Conservation (phyloP, 1,139 yeast genomes). For the Blastobotrys ciferrii region DNA sequence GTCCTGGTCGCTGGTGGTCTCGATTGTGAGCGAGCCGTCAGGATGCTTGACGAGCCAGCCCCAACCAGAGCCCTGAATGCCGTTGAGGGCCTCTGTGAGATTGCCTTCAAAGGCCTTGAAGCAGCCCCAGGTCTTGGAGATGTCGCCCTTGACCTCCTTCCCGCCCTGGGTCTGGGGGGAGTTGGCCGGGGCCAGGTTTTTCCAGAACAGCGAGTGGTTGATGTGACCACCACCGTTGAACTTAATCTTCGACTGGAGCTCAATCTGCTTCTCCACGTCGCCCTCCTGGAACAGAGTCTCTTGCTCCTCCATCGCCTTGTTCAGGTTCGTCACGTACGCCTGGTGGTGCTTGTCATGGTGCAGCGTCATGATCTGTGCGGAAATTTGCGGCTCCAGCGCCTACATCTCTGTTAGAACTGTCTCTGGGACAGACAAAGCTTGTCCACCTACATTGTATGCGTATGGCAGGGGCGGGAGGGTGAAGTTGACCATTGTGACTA, state of each 20-base stretch:
- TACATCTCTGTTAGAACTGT: neutral
- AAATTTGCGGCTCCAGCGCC: conserved; percentile 84
- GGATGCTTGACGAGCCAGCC: conserved; percentile 47
- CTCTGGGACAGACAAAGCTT: too few relatives aligned
- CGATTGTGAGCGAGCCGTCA: conserved; percentile 45
- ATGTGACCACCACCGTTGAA: conserved; percentile 93
- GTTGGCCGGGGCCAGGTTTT: conserved; percentile 75
- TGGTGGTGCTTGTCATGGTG: conserved; percentile 93
- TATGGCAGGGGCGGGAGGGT: conserved; percentile 21
- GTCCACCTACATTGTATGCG: conserved; percentile 15
- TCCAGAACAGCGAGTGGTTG: conserved; percentile 86
- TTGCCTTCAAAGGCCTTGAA: conserved; percentile 42
- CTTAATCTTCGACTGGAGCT: conserved; percentile 71
- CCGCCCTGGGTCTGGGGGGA: conserved; percentile 60
- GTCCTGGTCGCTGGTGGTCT: conserved; percentile 48
- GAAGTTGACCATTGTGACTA: conserved; percentile 8
- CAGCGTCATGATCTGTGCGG: conserved; percentile 77
- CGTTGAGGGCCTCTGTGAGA: conserved; percentile 45
- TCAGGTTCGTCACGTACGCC: conserved; percentile 84
- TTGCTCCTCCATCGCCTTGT: conserved; percentile 72
- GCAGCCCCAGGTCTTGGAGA: conserved; percentile 44
- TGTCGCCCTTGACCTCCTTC: conserved; percentile 32
- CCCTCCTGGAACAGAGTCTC: conserved; percentile 63
- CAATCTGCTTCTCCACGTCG: conserved; percentile 62
- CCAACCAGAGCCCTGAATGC: conserved; percentile 52